These are phyloP conservation scores for Penicillium fimorum DNA, from an alignment of 495 filamentous ascomycete species.

Conservation along the genomic window DNA sequence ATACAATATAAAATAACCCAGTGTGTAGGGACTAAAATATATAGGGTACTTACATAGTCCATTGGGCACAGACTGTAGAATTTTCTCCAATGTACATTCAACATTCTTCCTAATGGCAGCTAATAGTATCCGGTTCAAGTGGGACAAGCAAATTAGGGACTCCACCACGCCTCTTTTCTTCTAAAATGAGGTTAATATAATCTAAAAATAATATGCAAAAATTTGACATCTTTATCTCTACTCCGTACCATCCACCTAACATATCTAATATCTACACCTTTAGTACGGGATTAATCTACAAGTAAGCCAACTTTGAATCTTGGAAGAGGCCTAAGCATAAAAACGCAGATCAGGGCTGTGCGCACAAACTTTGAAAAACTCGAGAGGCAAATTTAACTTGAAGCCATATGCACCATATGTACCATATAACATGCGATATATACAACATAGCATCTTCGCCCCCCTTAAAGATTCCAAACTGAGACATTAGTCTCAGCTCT, in stretches of 20 bases:
- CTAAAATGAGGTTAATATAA: neutral
- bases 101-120: too few relatives aligned
- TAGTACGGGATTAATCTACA: too few relatives aligned
- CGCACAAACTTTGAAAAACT: too few relatives aligned
- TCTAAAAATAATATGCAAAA: neutral
- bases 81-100: neutral
- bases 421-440: neutral
- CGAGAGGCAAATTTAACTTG: neutral
- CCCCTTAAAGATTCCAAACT: slow-evolving; percentile 1
- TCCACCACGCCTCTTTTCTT: neutral
- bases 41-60: too few relatives aligned
- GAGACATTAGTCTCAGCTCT: neutral
- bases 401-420: too few relatives aligned
- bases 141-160: slow-evolving; percentile 1
- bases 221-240: neutral
- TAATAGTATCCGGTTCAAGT: neutral
- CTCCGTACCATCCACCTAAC: too few relatives aligned
- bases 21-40: too few relatives aligned
- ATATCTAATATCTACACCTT: too few relatives aligned
- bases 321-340: too few relatives aligned
- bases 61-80: neutral
- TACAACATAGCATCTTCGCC: neutral
- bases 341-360: too few relatives aligned
- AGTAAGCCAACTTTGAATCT: too few relatives aligned
- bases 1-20: too few relatives aligned